These are phyloP conservation scores for Vitis riparia DNA, from an alignment of 164 flowering plant species.

Conservation along the genomic window DNA sequence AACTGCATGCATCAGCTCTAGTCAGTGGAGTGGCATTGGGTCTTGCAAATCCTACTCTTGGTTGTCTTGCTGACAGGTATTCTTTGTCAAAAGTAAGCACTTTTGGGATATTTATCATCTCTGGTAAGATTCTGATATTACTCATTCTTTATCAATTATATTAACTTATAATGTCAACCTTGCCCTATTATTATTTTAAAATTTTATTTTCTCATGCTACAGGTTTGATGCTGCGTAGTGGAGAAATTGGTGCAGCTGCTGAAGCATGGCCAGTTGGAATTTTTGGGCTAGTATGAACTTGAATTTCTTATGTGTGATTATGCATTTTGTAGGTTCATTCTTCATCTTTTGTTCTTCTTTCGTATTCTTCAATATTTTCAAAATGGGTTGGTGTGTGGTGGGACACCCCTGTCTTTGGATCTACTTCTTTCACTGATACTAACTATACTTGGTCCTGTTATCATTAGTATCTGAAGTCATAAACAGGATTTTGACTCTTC, in stretches of 20 bases:
- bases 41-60: slow-evolving; percentile 75
- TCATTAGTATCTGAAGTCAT: no score
- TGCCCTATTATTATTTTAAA: not conserved
- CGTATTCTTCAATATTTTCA: no score
- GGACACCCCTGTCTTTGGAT: not conserved
- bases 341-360: not conserved
- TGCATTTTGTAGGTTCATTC: slow-evolving; percentile 35
- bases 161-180: not conserved
- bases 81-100: slow-evolving; percentile 78
- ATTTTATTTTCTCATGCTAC: slow-evolving; percentile 7
- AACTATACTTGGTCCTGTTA: no score
- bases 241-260: slow-evolving; percentile 74
- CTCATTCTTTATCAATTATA: not conserved
- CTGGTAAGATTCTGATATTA: slow-evolving; percentile 45
- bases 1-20: slow-evolving; percentile 53
- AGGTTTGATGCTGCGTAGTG: slow-evolving; percentile 80
- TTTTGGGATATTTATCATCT: slow-evolving; percentile 78
- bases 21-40: slow-evolving; percentile 73
- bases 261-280: slow-evolving; percentile 90
- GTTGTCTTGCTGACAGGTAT: slow-evolving; percentile 75
- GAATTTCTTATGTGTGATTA: slow-evolving; percentile 35
- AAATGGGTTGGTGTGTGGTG: no score
- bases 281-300: slow-evolving; percentile 89
- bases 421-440: not conserved
- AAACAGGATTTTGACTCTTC: no score